phyloP scores from a whole-genome alignment of 129 eudicot species.

The Centaurea solstitialis region DNA sequence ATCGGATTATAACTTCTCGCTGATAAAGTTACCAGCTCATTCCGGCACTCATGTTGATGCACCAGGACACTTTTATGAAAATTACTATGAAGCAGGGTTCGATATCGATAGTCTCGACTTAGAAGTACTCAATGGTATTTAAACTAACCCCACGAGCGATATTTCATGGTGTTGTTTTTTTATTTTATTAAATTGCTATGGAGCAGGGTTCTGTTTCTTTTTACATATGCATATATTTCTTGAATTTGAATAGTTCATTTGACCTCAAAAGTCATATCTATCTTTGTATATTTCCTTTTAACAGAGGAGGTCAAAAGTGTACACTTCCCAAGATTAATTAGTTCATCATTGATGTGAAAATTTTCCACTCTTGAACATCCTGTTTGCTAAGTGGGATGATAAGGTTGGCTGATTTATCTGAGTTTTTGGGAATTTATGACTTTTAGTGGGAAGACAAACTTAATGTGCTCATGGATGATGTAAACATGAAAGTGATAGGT shows the following conservation, averaged over 20 bases:
- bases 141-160: not conserved
- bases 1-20: constrained; percentile 67
- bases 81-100: constrained; percentile 72
- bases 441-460: not conserved
- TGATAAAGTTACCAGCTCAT: constrained; percentile 69
- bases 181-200: not conserved
- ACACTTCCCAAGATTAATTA: not conserved
- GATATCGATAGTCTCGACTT: constrained; percentile 83
- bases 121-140: constrained; percentile 64
- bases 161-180: not conserved
- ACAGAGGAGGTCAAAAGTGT: not conserved
- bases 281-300: not conserved
- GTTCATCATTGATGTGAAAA: not conserved
- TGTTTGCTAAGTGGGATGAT: not conserved
- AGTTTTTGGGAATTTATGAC: constrained; percentile 9
- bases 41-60: constrained; percentile 96
- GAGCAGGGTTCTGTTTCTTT: not conserved
- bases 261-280: not conserved
- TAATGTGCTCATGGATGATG: constrained; percentile 12
- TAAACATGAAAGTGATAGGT: constrained; percentile 8
- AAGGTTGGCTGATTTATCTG: constrained; percentile 2
- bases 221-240: not conserved
- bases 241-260: not conserved
- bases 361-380: not conserved
- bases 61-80: constrained; percentile 73